Base-by-base conservation (phyloP, 169 alveolate species). In the Cryptosporidium baileyi region DNA sequence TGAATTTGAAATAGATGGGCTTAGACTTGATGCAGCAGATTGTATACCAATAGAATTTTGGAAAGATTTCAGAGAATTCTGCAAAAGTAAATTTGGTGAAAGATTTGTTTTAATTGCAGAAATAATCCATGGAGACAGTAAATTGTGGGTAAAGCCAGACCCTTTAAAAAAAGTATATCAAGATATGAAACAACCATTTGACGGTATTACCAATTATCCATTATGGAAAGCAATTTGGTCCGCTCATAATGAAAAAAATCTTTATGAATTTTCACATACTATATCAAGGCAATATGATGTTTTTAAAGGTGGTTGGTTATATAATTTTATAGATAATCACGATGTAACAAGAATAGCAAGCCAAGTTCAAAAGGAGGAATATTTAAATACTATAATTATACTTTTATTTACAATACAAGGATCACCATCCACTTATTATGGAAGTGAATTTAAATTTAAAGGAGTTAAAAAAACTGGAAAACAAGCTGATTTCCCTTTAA, bases 331-430 rank as follows among this genome's bases (percentile, higher is more conserved):
- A 7, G 85, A 74, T 32, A 74, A 74, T 54, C 85, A 74, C 19
- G 85, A 74, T 38, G 85, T 74, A 19, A 74, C 74, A 2, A 74
- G 85, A 74, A 74, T 74, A n/a, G 52, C 85, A 34, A 54, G 74
- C 17, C 85, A 74, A 26, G 22, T 74, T 9, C 28, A 34, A 1
- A 57, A 7, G 0, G 74, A 74, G 24, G 85, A 51, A 9, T 44
- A 74, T n/a, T 67, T 74, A 9, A 13, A 26, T 22, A 74, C 85
- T n/a, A 57, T 74, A 22, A 36, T 30, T 40, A 74, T 74, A n/a
- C 5, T 74, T 6, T 59, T 74, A 54, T 74, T 54, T 22, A 74
- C 67, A 13, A 3, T 74, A 17, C 52, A 9, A 13, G 85, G 85
- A 0, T 74, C 85, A 9, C 85, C 85, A 3, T 74, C 85, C 28